These are phyloP conservation scores for Pseudogymnoascus sp. DNA, from an alignment of 2,329 filamentous ascomycete species.

Conservation along the genomic window DNA sequence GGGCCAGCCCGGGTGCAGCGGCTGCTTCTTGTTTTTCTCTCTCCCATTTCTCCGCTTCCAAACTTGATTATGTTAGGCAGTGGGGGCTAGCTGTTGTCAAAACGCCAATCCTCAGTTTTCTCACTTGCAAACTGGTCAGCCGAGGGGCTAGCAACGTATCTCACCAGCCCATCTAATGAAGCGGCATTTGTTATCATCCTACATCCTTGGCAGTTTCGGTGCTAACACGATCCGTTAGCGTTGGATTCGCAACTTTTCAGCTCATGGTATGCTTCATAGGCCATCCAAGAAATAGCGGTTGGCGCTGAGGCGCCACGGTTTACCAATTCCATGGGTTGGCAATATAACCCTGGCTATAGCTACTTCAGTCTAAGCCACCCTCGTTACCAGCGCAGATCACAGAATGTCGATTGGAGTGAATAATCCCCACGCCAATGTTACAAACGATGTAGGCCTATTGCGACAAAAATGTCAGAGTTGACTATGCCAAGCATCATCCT, in stretches of 20 bases:
- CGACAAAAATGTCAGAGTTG: background rate
- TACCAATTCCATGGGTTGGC: background rate
- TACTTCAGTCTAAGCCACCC: background rate
- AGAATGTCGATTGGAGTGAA: background rate
- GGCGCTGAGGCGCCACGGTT: background rate
- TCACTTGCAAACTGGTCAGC: constrained; percentile 4
- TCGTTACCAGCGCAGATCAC: background rate
- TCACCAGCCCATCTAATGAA: background rate
- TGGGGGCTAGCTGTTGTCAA: background rate
- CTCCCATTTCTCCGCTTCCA: background rate
- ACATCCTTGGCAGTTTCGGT: background rate
- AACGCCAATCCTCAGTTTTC: background rate
- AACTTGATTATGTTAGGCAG: background rate
- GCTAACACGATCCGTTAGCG: background rate
- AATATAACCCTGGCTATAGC: background rate
- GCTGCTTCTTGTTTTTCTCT: background rate
- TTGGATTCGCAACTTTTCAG: background rate
- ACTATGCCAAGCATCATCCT: background rate
- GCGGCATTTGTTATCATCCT: background rate
- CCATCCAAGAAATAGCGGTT: background rate
- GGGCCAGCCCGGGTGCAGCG: background rate
- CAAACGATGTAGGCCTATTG: background rate
- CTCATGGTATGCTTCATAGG: background rate
- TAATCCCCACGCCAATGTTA: background rate
- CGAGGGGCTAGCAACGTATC: background rate